Percentiles rank a stretch among this genome's conserved stretches.
phyloP scores from a whole-genome alignment of 192 early-diverging fungal genomes.

The Piromyces finnis region DNA sequence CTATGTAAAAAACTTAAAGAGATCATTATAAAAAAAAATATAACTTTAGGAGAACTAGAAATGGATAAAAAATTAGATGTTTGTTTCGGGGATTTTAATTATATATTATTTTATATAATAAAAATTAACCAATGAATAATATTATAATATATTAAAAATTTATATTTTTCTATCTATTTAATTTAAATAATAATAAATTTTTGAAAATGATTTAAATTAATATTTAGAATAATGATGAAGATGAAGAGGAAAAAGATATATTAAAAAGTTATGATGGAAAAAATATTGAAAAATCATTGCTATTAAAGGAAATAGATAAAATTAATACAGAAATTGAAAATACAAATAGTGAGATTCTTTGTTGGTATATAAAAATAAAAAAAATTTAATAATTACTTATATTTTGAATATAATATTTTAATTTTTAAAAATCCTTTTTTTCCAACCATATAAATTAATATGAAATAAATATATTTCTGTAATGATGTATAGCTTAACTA shows the following conservation, averaged over 20 bases:
- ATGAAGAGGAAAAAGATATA: neutral
- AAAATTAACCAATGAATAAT: no score
- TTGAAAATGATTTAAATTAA: no score
- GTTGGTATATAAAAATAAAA: neutral
- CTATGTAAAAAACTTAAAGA: neutral
- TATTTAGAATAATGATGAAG: neutral
- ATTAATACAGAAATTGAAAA: neutral
- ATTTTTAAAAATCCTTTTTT: no score
- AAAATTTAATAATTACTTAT: no score
- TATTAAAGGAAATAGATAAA: neutral
- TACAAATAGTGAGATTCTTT: neutral
- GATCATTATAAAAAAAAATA: neutral
- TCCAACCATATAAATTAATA: no score
- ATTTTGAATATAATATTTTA: no score
- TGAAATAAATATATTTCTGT: no score
- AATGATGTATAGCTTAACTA: neutral
- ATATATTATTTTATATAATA: neutral
- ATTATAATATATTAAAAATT: no score
- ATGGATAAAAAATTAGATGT: neutral
- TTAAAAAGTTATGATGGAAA: neutral
- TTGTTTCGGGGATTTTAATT: neutral
- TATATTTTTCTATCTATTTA: no score
- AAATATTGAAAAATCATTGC: neutral
- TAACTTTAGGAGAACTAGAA: neutral
- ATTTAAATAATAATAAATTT: no score